Evolutionary conservation across 129 eudicot species (phyloP).

Genomic region (Helianthus tuberosus): DNA sequence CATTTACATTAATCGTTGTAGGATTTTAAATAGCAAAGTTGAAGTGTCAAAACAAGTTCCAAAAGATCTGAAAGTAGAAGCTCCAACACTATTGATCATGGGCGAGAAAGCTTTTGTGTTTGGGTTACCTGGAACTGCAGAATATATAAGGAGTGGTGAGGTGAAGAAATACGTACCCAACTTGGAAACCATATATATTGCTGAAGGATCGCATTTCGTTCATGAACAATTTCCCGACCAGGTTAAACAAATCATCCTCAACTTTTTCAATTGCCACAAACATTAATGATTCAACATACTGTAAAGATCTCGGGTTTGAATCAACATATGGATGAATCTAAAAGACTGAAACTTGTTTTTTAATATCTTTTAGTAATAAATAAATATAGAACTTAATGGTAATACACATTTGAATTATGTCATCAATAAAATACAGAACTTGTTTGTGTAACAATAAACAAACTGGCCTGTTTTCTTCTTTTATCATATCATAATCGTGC

Average conservation of each 20-base stretch:
- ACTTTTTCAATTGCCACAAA: slow-evolving; percentile 19
- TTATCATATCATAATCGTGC: too few relatives aligned
- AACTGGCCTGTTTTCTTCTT: too few relatives aligned
- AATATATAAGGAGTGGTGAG: slow-evolving; percentile 28
- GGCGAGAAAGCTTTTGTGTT: slow-evolving; percentile 37
- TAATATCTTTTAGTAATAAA: not conserved
- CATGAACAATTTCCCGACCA: slow-evolving; percentile 30
- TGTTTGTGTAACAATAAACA: too few relatives aligned
- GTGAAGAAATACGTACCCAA: slow-evolving; percentile 31
- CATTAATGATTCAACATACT: not conserved
- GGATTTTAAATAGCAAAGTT: slow-evolving; percentile 18
- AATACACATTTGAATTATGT: too few relatives aligned
- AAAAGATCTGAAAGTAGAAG: slow-evolving; percentile 21
- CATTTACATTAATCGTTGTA: not conserved
- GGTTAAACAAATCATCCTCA: slow-evolving; percentile 29
- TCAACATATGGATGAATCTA: not conserved
- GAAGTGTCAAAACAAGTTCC: slow-evolving; percentile 23
- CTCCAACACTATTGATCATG: slow-evolving; percentile 31
- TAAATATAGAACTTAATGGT: too few relatives aligned
- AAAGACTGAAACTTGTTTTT: not conserved
- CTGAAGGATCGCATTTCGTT: slow-evolving; percentile 35
- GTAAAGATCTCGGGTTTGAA: not conserved
- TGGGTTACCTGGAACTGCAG: slow-evolving; percentile 21
- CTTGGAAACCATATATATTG: slow-evolving; percentile 25
- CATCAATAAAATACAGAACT: too few relatives aligned